Evolutionary conservation across 441 rosid genomes (phyloP).

Genomic region (Arabidopsis hybrid): DNA sequence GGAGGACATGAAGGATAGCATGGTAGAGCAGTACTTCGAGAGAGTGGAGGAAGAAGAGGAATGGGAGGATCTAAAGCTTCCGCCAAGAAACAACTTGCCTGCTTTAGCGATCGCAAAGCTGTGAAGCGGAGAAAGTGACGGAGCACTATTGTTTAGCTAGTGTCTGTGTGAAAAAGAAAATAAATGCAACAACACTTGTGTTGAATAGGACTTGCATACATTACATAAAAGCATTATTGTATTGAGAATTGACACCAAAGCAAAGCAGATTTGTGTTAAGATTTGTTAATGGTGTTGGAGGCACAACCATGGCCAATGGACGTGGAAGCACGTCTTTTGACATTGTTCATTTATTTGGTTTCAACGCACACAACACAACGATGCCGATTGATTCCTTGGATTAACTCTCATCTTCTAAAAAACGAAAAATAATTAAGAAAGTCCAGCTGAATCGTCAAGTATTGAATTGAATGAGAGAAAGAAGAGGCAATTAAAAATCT

Average conservation of each 20-base stretch:
- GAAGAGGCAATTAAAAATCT: conserved; percentile 22
- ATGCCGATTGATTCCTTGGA: background rate
- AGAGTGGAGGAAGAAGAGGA: conserved; percentile 53
- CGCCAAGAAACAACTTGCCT: conserved; percentile 63
- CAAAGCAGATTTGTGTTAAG: conserved; percentile 19
- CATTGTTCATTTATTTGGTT: conserved; percentile 35
- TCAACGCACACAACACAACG: conserved; percentile 7
- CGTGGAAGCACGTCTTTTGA: conserved; percentile 41
- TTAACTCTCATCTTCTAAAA: background rate
- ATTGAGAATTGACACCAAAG: conserved; percentile 35
- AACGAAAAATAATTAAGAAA: background rate
- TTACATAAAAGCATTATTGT: conserved; percentile 14
- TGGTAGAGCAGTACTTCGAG: conserved; percentile 72
- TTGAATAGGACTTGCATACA: conserved; percentile 25
- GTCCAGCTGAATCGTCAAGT: background rate
- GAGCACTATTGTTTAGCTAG: conserved; percentile 27
- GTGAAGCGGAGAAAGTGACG: conserved; percentile 43
- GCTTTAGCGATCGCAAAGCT: conserved; percentile 71
- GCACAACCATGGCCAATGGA: conserved; percentile 43
- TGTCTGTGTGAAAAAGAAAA: conserved; percentile 21
- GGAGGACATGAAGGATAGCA: conserved; percentile 63
- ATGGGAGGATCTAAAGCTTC: conserved; percentile 88
- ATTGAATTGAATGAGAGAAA: conserved; percentile 27
- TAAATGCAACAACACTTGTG: conserved; percentile 30
- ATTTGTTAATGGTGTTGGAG: conserved; percentile 42